Evolutionary conservation across 345 rosid species (phyloP), one percentile per base, ranked within the genome.

Genomic region (Physaria fendleri): DNA sequence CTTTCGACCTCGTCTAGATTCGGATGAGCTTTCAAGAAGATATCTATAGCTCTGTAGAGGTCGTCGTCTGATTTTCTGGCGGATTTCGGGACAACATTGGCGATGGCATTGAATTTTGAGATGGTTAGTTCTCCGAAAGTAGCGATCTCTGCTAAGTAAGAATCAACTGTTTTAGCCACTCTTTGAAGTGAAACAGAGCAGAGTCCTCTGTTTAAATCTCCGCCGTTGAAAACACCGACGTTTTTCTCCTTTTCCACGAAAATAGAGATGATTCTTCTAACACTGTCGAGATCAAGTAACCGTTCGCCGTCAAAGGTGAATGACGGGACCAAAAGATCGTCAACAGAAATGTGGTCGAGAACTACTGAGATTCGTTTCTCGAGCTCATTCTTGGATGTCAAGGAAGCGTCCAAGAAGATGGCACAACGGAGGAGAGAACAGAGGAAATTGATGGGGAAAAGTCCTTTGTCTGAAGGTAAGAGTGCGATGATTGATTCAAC

Each of bases 351-450:
- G 8, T 86, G 99, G 27, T 93, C 99, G 1, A 93, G 73, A 4
- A 93, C 81, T 1, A 68, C 69, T 0, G 95, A 78, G 65, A 93
- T 78, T 6, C 85, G 83, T 40, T 83, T 93, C 78, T 93, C 97
- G 1, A 86, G 81, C 80, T 86, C 95, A 55, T 74, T 79, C 75
- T 77, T 87, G 78, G 88, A 79, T 4, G 76, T 25, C 3, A 44
- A 29, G 2, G 90, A 79, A 33, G 89, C 74, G 33, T 75, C 74
- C 45, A 93, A 84, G 64, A 73, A 93, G 65, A 79, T 78, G 2
- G 94, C 86, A 0, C 89, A 79, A 5, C 99, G 97, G 56, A 93
- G 91, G 44, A 93, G 86, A 67, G 95, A 88, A 47, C 91, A 88
- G 58, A 93, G 82, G 82, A 89, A 93, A 33, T 85, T 83, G 46